phyloP scores from a whole-genome alignment of 2,329 filamentous ascomycete species.

The Cordyceps farinosa region DNA sequence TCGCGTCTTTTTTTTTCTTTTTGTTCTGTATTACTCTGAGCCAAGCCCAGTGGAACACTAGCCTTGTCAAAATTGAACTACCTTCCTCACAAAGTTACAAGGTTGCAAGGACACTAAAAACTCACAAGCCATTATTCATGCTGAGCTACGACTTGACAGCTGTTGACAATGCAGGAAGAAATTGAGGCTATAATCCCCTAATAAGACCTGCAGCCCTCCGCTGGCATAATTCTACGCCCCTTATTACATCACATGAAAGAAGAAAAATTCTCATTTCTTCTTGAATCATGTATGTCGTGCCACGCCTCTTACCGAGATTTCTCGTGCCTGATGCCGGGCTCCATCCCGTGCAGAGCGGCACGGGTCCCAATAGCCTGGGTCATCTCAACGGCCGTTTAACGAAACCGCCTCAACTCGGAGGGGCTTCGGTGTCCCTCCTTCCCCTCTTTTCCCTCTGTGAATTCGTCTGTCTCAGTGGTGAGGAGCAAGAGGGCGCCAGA shows the following conservation, averaged over 20 bases:
- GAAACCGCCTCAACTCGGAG: neutral
- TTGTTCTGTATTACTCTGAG: no score
- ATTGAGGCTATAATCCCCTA: no score
- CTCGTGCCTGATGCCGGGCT: neutral
- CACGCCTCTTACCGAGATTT: neutral
- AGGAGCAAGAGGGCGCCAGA: neutral
- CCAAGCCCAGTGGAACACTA: no score
- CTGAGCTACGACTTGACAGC: neutral
- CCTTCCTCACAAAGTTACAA: no score
- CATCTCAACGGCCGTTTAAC: slow-evolving; percentile 5
- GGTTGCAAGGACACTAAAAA: no score
- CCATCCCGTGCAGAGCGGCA: neutral
- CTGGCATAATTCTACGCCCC: neutral
- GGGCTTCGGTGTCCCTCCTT: neutral
- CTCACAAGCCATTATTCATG: neutral
- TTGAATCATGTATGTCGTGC: slow-evolving; percentile 1
- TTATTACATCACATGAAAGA: neutral
- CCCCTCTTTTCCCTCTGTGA: neutral
- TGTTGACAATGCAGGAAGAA: no score
- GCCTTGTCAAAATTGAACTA: no score
- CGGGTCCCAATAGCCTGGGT: slow-evolving; percentile 5
- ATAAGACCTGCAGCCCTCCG: neutral
- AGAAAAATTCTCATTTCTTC: neutral
- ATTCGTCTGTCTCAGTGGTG: neutral
- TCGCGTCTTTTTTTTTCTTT: no score